Conservation (phyloP, 805 yeast genomes). For the Lipomyces orientalis region DNA sequence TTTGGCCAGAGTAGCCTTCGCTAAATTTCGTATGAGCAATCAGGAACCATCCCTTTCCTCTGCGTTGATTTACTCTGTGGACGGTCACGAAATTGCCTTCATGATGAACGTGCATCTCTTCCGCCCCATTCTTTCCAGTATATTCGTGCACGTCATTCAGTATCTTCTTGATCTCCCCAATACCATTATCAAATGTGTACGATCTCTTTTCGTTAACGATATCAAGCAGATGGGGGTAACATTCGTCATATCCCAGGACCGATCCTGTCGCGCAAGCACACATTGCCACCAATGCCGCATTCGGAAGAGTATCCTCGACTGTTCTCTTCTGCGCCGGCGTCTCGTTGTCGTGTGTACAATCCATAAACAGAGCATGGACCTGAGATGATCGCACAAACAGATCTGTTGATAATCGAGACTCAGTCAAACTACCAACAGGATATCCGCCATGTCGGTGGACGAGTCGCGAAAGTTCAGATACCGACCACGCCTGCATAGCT, state of each 20-base stretch:
- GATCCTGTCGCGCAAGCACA: conserved; percentile 95
- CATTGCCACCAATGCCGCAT: conserved; percentile 90
- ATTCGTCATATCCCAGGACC: conserved; percentile 91
- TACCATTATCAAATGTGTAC: conserved; percentile 66
- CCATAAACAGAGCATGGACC: conserved; percentile 97
- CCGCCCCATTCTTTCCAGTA: conserved; percentile 59
- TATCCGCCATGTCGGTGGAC: conserved; percentile 93
- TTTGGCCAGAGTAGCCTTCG: conserved; percentile 46
- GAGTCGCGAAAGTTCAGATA: conserved; percentile 80
- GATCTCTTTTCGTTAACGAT: conserved; percentile 76
- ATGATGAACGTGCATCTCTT: conserved; percentile 93
- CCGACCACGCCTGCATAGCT: conserved; percentile 96
- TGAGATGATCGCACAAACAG: conserved; percentile 64
- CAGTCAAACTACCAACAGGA: conserved; percentile 85
- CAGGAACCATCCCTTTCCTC: conserved; percentile 88
- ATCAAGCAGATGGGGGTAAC: conserved; percentile 80
- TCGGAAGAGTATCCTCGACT: conserved; percentile 91
- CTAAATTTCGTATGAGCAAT: conserved; percentile 84
- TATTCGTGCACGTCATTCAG: conserved; percentile 47
- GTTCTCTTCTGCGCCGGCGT: conserved; percentile 88
- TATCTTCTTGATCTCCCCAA: conserved; percentile 67
- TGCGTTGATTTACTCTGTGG: conserved; percentile 80
- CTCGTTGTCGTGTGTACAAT: conserved; percentile 96
- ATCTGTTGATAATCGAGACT: conserved; percentile 49
- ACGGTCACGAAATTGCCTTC: conserved; percentile 91